These are phyloP conservation scores for Babesia ovata DNA, from an alignment of 169 alveolate species.

Conservation along the genomic window DNA sequence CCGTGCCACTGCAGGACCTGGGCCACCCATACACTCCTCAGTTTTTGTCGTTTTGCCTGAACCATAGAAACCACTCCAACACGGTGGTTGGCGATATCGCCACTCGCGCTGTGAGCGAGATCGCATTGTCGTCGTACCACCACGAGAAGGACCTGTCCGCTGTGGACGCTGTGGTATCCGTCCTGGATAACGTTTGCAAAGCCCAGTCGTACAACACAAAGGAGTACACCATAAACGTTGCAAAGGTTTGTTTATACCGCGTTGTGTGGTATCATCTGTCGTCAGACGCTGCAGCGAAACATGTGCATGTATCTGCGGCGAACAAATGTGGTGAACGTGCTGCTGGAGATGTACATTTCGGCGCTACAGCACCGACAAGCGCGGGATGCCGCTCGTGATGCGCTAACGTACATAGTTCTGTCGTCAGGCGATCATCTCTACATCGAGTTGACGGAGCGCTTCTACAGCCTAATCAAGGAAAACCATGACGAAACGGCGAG, in stretches of 20 bases:
- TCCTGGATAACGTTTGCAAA: slow-evolving; percentile 17
- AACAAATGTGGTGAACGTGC: slow-evolving; percentile 13
- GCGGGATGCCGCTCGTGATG: slow-evolving; percentile 27
- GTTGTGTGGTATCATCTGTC: neutral
- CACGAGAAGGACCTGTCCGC: neutral
- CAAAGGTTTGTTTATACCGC: slow-evolving; percentile 12
- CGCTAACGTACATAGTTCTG: slow-evolving; percentile 23
- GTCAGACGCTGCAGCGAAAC: slow-evolving; percentile 38
- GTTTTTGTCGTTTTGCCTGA: slow-evolving; percentile 40
- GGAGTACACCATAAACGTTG: slow-evolving; percentile 13
- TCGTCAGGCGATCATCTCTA: slow-evolving; percentile 30
- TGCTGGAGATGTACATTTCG: slow-evolving; percentile 15
- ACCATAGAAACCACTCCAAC: slow-evolving; percentile 26
- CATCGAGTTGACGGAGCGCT: slow-evolving; percentile 36
- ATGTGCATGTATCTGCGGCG: slow-evolving; percentile 48
- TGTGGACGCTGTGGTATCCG: slow-evolving; percentile 15
- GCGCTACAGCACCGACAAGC: slow-evolving; percentile 23
- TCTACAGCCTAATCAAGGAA: slow-evolving; percentile 21
- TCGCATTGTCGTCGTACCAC: slow-evolving; percentile 45
- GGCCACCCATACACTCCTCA: slow-evolving; percentile 25
- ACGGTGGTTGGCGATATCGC: slow-evolving; percentile 17
- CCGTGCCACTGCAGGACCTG: slow-evolving; percentile 40
- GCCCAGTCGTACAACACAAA: slow-evolving; percentile 14
- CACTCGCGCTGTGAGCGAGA: slow-evolving; percentile 38
- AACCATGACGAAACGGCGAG: slow-evolving; percentile 5